phyloP scores from a whole-genome alignment of 2,329 filamentous ascomycete species.

The Emmonsia crescens region DNA sequence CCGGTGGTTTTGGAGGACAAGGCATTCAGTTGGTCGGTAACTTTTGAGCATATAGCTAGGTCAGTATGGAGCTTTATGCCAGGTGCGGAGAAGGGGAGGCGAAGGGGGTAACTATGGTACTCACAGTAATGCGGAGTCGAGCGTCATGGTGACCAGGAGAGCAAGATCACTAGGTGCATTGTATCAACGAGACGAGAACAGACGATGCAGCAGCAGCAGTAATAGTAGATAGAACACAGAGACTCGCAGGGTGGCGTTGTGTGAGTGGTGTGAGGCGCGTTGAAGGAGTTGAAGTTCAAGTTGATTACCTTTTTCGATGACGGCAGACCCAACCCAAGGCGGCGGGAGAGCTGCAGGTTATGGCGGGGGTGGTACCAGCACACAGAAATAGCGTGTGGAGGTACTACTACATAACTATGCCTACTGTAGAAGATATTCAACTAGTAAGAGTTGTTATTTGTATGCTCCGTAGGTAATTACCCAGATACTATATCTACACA shows the following conservation, averaged over 20 bases:
- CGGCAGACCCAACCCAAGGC: conserved; percentile 2
- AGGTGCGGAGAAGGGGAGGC: conserved; percentile 2
- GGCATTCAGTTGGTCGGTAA: conserved; percentile 53
- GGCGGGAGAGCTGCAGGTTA: neutral
- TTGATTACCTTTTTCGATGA: conserved; percentile 1
- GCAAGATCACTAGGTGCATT: conserved; percentile 2
- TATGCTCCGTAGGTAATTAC: too few relatives aligned
- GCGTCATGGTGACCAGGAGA: conserved; percentile 28
- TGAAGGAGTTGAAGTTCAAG: neutral
- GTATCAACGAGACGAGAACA: neutral
- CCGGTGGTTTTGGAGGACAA: conserved; percentile 50
- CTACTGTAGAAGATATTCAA: too few relatives aligned
- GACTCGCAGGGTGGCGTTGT: neutral
- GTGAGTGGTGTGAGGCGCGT: neutral
- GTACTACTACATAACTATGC: too few relatives aligned
- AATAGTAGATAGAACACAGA: neutral
- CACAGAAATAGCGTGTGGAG: neutral
- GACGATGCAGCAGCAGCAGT: conserved; percentile 4
- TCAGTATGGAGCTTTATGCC: conserved; percentile 5
- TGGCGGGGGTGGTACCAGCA: neutral
- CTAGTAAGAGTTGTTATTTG: too few relatives aligned
- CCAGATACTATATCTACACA: neutral
- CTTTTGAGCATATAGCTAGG: conserved; percentile 31
- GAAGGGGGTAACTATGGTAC: conserved; percentile 10
- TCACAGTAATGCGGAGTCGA: conserved; percentile 30